Evolutionary conservation across 345 rosid genomes (phyloP), one percentile per base, ranked within the genome.

Genomic region (thale cress (Arabidopsis thaliana)): DNA sequence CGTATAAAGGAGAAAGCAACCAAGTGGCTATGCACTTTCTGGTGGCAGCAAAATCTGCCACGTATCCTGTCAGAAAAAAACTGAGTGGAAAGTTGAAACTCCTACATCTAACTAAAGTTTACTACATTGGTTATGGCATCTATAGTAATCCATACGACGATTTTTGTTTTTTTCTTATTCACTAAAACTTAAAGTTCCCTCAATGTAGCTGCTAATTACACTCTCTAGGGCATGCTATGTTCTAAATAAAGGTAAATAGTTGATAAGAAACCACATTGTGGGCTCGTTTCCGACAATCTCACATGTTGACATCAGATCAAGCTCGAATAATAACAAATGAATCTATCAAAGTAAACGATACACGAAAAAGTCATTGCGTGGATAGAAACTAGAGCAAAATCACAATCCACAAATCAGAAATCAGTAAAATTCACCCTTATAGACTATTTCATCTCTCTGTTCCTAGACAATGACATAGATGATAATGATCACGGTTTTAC

Each of bases 201-300:
- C 55, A 41, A 1, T 4, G 4, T 40, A 40, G 37, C 69, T 67
- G 44, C 69, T 67, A 49, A 25, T 36, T 48, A 59, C 41, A 34
- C 7, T 58, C 33, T 65, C 53, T 49, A 50, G 48, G 53, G 32
- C 76, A 58, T 20, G 57, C 14, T 23, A 48, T 65, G 28, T 65
- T 51, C 58, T 40, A 65, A 41, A 60, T 68, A 59, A 59, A 70
- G 51, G 51, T 36, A 70, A 53, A 50, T n/a, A 65, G 50, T 59
- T 65, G 63, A 72, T 49, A 72, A 50, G 69, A 78, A 65, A 59
- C 41, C 73, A 78, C 73, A 59, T 66, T 59, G 81, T 78, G 81
- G 77, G 81, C 73, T 78, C 81, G 46, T 72, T 72, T 59, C 73
- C 73, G 81, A 78, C 81, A 78, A 59, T 44, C 6, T 41, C 81